Evolutionary conservation across 2,329 filamentous ascomycete species (phyloP), one percentile per base, ranked within the genome.

Genomic region (Ophiostoma sp.): DNA sequence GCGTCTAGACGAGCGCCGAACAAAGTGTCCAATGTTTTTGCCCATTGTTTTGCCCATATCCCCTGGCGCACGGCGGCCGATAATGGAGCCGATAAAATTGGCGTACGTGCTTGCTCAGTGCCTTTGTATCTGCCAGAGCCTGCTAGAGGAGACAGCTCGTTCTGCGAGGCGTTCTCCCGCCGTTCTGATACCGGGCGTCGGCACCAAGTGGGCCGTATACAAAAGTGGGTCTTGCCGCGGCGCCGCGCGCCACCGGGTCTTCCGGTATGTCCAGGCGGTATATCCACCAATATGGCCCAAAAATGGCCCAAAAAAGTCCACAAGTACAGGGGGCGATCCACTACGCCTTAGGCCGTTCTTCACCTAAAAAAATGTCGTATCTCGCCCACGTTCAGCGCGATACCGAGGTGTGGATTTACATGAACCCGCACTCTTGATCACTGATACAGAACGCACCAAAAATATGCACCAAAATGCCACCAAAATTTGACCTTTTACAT

Each of bases 161-260:
- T 31, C 22, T 57, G 19, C 19, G 48, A 25, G 55, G 12, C 25
- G 28, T 33, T 59, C 55, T 59, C 28, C 25, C 15, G 55, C 55
- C 15, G 28, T 31, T 28, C 31, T 63, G 57, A 63, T 63, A 39
- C 57, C 57, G 31, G 57, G 19, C 33, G 31, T 22, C 57, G 25
- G 28, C 57, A 39, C 57, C 57, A 63, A 63, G 57, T 63, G 57
- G 57, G 33, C 57, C 57, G 57, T 31, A 4, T 19, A 22, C 19
- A 63, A 39, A n/a, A n/a, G 31, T 63, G 57, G 57, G 33, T 11
- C 57, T 19, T 63, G 57, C 57, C 57, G 31, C 31, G 57, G 19
- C 57, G 57, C 57, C 57, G 57, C 57, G 31, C 57, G 57, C 57
- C 57, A 63, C 57, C 57, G 57, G 57, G 57, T 63, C 57, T 63